Base-by-base conservation (phyloP, 306 rosid genomes). In the Cucumis cinereus region DNA sequence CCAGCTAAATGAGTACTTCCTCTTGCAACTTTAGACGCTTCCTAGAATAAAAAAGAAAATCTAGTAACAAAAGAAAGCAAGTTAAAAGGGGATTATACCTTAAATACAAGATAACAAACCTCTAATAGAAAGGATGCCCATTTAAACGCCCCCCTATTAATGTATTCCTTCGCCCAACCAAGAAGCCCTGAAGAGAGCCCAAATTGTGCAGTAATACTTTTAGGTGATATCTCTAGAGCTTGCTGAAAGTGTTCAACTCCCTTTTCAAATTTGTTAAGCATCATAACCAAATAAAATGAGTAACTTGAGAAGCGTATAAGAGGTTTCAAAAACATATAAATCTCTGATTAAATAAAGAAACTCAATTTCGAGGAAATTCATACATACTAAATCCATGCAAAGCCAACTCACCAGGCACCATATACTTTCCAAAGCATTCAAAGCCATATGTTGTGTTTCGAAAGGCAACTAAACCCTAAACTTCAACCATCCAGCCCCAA, bases 161-260 rank as follows among this genome's bases (percentile, higher is more conserved):
- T 83, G 74, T 88, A 87, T 52, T 91, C 90, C 84, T 90, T 91
- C 41, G 96, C 97, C 75, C 85, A 83, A 78, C 94, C 81, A 82
- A 93, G 94, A 82, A 93, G 82, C 78, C 90, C 98, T 54, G 83
- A 85, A 78, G 96, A 91, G 87, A 91, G 96, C 74, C 98, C 98
- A 83, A 85, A 91, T 75, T 83, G 87, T 43, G 97, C 97, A 61
- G 97, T 83, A 47, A 91, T 80, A 75, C 89, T 90, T 33, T 84
- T 77, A 59, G 92, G 96, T 35, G 86, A 86, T 70, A 89, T 85
- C 80, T 85, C 86, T 77, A 91, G 81, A 56, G 96, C 98, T 87
- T 83, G 89, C 71, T 76, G 91, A 85, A 91, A 91, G 72, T 82
- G 90, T 78, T 93, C 98, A 64, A 91, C 84, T 83, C 97, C 98